These are phyloP conservation scores for Tilletia walkeri DNA, from an alignment of 1,284 basidiomycete species.

Conservation along the genomic window DNA sequence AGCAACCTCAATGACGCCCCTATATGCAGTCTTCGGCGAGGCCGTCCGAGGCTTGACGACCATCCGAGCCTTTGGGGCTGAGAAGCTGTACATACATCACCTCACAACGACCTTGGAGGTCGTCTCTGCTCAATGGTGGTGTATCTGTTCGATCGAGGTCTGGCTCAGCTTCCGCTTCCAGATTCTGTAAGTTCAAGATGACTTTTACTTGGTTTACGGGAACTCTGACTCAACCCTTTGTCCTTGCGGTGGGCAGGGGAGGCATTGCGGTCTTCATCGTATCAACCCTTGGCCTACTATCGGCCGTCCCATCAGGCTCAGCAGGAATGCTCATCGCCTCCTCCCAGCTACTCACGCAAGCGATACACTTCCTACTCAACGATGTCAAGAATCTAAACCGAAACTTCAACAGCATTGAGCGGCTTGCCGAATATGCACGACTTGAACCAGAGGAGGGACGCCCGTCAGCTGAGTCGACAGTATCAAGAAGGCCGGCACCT, in stretches of 20 bases:
- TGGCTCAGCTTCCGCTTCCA: slow-evolving; percentile 41
- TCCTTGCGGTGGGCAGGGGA: slow-evolving; percentile 15
- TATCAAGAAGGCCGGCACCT: slow-evolving; percentile 28
- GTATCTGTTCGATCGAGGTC: slow-evolving; percentile 50
- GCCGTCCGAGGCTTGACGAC: slow-evolving; percentile 48
- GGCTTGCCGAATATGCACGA: slow-evolving; percentile 81
- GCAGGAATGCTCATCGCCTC: slow-evolving; percentile 80
- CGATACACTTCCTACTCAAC: slow-evolving; percentile 37
- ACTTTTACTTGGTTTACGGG: background rate
- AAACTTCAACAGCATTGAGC: slow-evolving; percentile 73
- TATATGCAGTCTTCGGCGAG: slow-evolving; percentile 47
- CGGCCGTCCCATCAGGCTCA: slow-evolving; percentile 68
- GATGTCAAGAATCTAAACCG: slow-evolving; percentile 42
- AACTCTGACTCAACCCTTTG: background rate
- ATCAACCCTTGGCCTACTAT: slow-evolving; percentile 68
- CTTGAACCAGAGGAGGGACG: slow-evolving; percentile 73
- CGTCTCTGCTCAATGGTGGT: slow-evolving; percentile 22
- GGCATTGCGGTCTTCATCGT: slow-evolving; percentile 40
- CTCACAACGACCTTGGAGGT: slow-evolving; percentile 40
- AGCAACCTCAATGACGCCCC: slow-evolving; percentile 49
- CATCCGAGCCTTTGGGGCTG: slow-evolving; percentile 47
- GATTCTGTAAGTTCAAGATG: slow-evolving; percentile 21
- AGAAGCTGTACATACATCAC: slow-evolving; percentile 27
- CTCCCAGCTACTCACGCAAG: slow-evolving; percentile 42
- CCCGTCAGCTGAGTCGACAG: background rate